Evolutionary conservation across 768 basidiomycete species (phyloP).

Genomic region (Rhizopogon rudus): DNA sequence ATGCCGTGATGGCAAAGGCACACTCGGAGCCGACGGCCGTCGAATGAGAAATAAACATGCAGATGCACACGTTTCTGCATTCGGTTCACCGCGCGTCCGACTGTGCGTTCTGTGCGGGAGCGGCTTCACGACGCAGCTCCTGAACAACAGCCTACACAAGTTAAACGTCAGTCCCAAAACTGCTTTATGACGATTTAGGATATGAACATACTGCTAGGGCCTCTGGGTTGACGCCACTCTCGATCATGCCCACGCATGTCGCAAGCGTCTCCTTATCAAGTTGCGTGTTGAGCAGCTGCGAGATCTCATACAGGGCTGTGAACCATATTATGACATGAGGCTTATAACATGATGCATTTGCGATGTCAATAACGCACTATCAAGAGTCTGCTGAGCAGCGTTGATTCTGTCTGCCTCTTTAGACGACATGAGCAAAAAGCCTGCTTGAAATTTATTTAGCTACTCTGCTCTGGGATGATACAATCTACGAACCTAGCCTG

Average conservation of each 20-base stretch:
- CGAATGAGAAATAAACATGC: background rate
- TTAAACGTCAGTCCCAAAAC: background rate
- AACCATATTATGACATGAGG: conserved; percentile 5
- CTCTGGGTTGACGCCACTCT: conserved; percentile 89
- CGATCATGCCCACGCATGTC: conserved; percentile 89
- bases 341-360: background rate
- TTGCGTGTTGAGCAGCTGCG: conserved; percentile 81
- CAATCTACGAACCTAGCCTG: too few relatives aligned
- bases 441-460: background rate
- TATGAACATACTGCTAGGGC: conserved; percentile 69
- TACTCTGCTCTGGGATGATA: background rate
- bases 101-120: conserved; percentile 24
- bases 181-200: background rate
- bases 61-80: too few relatives aligned
- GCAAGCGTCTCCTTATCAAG: conserved; percentile 90
- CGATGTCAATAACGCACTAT: conserved; percentile 42
- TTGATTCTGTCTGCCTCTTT: conserved; percentile 55
- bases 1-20: background rate
- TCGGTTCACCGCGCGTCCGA: conserved; percentile 21
- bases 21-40: conserved; percentile 1
- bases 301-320: conserved; percentile 80
- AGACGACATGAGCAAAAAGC: conserved; percentile 26
- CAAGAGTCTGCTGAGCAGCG: conserved; percentile 66
- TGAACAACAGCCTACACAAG: conserved; percentile 69
- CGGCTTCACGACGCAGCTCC: conserved; percentile 72